Base-by-base conservation (phyloP, 257 asterid genomes). In the Agastache rugosa region DNA sequence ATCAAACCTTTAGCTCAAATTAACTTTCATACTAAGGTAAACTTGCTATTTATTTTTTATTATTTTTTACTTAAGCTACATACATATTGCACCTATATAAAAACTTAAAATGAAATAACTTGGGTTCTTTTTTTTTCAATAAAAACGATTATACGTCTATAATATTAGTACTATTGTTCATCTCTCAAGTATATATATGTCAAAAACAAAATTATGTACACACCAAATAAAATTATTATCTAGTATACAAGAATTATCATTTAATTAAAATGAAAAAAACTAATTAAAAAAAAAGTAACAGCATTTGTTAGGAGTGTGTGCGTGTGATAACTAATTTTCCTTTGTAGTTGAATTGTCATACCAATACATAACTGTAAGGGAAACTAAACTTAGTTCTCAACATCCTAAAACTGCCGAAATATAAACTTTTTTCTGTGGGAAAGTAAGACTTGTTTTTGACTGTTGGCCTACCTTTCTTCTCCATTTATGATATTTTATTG, bases 381-480 rank as follows among this genome's bases (percentile, higher is more conserved):
- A 78, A 81, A 79, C 77, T 71, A 74, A 72, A 76, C 78, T 69
- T 74, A 51, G 71, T 76, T 79, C 84, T 79, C 86, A 83, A 83
- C 85, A 37, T 79, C 78, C 82, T 31, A 71, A 83, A 63, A 58
- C 80, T 69, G 63, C 83, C 48, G 37, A 65, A 74, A 17, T 31
- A 22, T 14, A 51, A 63, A 72, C 75, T 75, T 23, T 75, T 50
- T 78, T 61, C 60, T 70, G 22, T 27, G 58, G 73, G 62, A 66
- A 75, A 69, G 77, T 68, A 69, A 75, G 80, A 83, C 86, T 78
- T 75, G 77, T 79, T 81, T 80, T 84, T 83, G 79, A 85, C 86
- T 70, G 90, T 85, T 87, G 92, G 90, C 92, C 92, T 83, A 87
- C 86, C 91, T 77, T 74, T 78, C 72, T 67, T 58, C 66, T 17